A percentile compares a stretch with the other conserved stretches of the same genome.
These are phyloP conservation scores for Globisporangium iwayamae DNA, from an alignment of 352 stramenopile species.

Conservation along the genomic window DNA sequence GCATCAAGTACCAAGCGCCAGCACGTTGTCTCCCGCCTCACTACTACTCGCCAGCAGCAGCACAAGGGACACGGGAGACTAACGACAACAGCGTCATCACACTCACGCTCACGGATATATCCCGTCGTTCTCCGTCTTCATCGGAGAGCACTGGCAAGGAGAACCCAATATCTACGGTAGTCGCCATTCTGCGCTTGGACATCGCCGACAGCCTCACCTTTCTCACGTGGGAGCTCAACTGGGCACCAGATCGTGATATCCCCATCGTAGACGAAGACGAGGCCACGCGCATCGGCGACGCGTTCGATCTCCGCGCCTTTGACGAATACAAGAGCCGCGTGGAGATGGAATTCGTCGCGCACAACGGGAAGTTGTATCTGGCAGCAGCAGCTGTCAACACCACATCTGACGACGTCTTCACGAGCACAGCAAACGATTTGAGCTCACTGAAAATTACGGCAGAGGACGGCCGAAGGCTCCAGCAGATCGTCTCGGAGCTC, in stretches of 20 bases:
- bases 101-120: conserved; percentile 14
- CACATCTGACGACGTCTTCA: not conserved
- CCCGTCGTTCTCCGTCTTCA: not conserved
- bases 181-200: conserved; percentile 11
- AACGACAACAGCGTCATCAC: not conserved
- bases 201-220: conserved; percentile 1
- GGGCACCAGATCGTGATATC: conserved; percentile 1
- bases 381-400: not conserved
- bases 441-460: conserved; percentile 10
- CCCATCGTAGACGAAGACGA: conserved; percentile 10
- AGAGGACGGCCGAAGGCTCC: not conserved
- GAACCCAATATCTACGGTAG: not conserved
- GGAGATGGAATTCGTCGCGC: conserved; percentile 2
- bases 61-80: not conserved
- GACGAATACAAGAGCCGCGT: not conserved
- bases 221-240: not conserved
- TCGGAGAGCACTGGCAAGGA: not conserved
- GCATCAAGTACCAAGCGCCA: conserved; percentile 7
- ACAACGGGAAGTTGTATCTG: conserved; percentile 9
- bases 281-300: not conserved
- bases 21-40: not conserved
- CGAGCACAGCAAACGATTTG: not conserved
- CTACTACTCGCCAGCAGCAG: not conserved
- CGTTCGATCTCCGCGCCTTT: conserved; percentile 10
- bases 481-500: conserved; percentile 7